Conservation (phyloP, 495 filamentous ascomycete species). For the Lophiotrema nucula region DNA sequence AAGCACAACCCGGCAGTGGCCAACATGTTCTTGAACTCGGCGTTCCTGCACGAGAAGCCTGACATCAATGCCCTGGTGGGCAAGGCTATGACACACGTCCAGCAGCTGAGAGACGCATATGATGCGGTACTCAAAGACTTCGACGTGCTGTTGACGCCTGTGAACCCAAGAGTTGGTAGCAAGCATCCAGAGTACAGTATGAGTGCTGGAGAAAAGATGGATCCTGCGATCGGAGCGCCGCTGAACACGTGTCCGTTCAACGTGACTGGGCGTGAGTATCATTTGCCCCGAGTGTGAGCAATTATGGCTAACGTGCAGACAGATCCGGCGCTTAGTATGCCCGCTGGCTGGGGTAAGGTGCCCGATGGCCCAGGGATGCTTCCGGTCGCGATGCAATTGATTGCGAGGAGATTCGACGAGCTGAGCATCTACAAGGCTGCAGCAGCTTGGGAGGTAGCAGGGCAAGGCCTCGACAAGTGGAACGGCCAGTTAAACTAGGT, state of each 20-base stretch:
- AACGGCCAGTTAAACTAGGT: conserved; percentile 15
- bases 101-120: conserved; percentile 17
- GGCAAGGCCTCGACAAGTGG: conserved; percentile 18
- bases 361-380: conserved; percentile 14
- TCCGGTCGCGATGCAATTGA: conserved; percentile 22
- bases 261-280: conserved; percentile 18
- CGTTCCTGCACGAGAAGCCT: conserved; percentile 2
- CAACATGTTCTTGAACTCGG: conserved; percentile 25
- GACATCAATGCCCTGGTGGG: conserved; percentile 8
- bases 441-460: conserved; percentile 17
- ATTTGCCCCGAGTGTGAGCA: too few species aligned
- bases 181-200: conserved; percentile 23
- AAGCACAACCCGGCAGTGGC: conserved; percentile 26
- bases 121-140: conserved; percentile 12
- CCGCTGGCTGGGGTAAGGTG: conserved; percentile 15
- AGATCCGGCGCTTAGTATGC: conserved; percentile 24
- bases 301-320: too few species aligned
- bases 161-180: conserved; percentile 17
- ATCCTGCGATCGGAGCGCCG: conserved; percentile 19
- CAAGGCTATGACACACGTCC: conserved; percentile 15
- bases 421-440: conserved; percentile 21
- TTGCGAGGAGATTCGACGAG: conserved; percentile 24
- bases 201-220: conserved; percentile 22
- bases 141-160: conserved; percentile 22
- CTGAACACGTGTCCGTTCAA: conserved; percentile 29